Percentiles rank a stretch among this genome's conserved stretches.
phyloP scores from a whole-genome alignment of 2,329 filamentous ascomycete species.

The Paecilomyces fulvus region DNA sequence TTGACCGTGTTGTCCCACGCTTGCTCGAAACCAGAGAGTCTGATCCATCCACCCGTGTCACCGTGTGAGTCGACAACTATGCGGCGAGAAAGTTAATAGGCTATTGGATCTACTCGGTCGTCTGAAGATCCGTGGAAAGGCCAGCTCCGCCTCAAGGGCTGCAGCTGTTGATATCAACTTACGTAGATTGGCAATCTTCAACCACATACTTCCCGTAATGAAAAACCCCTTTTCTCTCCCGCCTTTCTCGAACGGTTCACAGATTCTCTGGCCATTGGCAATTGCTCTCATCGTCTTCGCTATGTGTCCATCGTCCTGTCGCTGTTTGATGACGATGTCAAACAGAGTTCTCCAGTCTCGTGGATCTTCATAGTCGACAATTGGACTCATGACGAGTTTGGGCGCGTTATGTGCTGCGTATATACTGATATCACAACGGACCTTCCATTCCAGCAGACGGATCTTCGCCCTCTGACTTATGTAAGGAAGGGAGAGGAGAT shows the following conservation, averaged over 20 bases:
- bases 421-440: constrained; percentile 62
- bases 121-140: not conserved
- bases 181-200: constrained; percentile 39
- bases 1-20: not conserved
- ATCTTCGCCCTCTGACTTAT: constrained; percentile 53
- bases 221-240: constrained; percentile 19
- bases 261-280: constrained; percentile 52
- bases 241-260: constrained; percentile 23
- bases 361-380: constrained; percentile 52
- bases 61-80: not conserved
- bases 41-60: not conserved
- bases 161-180: constrained; percentile 8
- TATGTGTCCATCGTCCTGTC: constrained; percentile 69
- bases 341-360: constrained; percentile 40
- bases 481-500: constrained; percentile 55
- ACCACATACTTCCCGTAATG: constrained; percentile 37
- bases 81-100: not conserved
- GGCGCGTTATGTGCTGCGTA: constrained; percentile 64
- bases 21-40: not conserved
- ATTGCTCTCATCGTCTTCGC: constrained; percentile 67
- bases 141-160: not conserved
- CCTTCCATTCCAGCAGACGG: constrained; percentile 74
- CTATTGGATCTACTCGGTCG: not conserved
- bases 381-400: constrained; percentile 49
- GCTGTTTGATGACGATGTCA: constrained; percentile 35